Base-by-base conservation (phyloP, 23 red algal species). In the Chondrus crispus region DNA sequence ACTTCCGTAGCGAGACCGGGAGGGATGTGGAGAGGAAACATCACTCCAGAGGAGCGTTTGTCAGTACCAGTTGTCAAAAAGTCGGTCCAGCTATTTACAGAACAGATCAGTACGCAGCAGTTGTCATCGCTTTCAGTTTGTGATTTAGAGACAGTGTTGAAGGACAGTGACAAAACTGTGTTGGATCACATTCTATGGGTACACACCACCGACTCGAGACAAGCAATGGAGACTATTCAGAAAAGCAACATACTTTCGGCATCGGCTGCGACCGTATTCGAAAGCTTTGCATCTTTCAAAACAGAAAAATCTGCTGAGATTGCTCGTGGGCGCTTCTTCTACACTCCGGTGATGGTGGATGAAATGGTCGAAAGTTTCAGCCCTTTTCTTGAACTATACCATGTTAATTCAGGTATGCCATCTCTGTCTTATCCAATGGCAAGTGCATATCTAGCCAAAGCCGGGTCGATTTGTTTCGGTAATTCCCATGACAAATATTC, bases 21-120 rank as follows among this genome's bases (percentile, higher is more conserved):
- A 13, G 68, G 44, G 12, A 74, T 88, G 84, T 88, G 84, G 84
- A 46, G 84, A 19, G 84, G 63, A 11, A 73, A 88, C 58, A 51
- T 88, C 0, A 45, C 38, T 47, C n/a, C 22, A 12, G 14, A 36
- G 18, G 84, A 88, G 52, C 48, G 84, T 38, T 7, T 72, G 24
- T 20, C 52, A 32, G 10, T 60, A n/a, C 68, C 58, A 3, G 39
- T 16, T 43, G 43, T 88, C 62, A 48, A 54, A 3, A 20, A 51
- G 3, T 46, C 46, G 42, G 58, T 68, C n/a, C 16, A 3, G 19
- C 12, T 22, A 0, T 33, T 86, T 20, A 62, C 58, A 39, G 14
- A 29, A 6, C 4, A 3, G 62, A 20, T 71, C 43, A 30, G 30
- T 68, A 22, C 51, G 40, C 84, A 30, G 11, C 8, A 35, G 44